A percentile compares a stretch with the other conserved stretches of the same genome.
phyloP scores from a whole-genome alignment of 805 yeast genomes.

The Ogataea siamensis region DNA sequence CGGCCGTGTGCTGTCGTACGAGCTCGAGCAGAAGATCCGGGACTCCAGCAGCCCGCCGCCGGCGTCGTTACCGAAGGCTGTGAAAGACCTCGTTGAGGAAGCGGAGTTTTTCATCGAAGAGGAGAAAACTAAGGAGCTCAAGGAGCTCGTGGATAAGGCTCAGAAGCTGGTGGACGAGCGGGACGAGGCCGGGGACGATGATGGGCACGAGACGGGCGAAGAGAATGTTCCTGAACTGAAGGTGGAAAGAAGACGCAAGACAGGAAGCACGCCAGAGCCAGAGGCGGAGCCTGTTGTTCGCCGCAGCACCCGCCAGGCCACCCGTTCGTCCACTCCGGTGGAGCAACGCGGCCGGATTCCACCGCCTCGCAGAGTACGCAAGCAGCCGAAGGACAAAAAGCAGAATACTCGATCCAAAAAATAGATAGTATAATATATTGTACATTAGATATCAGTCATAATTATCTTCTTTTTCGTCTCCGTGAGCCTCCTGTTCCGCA shows the following conservation, averaged over 20 bases:
- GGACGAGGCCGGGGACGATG: not conserved
- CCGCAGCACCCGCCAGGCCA: not conserved
- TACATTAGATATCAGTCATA: conserved; percentile 14
- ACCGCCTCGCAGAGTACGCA: conserved; percentile 5
- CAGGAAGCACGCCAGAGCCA: conserved; percentile 1
- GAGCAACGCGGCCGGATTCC: conserved; percentile 2
- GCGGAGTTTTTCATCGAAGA: conserved; percentile 31
- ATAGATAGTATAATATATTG: conserved; percentile 9
- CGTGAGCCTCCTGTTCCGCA: conserved; percentile 55
- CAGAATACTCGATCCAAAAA: conserved; percentile 11
- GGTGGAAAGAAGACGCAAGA: conserved; percentile 7
- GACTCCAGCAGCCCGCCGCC: conserved; percentile 6
- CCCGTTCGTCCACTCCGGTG: not conserved
- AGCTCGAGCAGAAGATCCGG: conserved; percentile 23
- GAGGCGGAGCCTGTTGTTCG: not conserved
- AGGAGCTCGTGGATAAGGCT: conserved; percentile 8
- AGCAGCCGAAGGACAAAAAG: conserved; percentile 4
- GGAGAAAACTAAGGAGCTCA: conserved; percentile 14
- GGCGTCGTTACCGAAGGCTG: conserved; percentile 23
- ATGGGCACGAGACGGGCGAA: no score
- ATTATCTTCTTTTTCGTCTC: conserved; percentile 26
- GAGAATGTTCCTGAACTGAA: conserved; percentile 3
- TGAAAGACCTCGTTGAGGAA: conserved; percentile 26
- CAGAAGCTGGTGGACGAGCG: conserved; percentile 6
- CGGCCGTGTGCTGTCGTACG: conserved; percentile 32